These are phyloP conservation scores for Babjeviella inositovora DNA, from an alignment of 805 yeast species.

Conservation along the genomic window DNA sequence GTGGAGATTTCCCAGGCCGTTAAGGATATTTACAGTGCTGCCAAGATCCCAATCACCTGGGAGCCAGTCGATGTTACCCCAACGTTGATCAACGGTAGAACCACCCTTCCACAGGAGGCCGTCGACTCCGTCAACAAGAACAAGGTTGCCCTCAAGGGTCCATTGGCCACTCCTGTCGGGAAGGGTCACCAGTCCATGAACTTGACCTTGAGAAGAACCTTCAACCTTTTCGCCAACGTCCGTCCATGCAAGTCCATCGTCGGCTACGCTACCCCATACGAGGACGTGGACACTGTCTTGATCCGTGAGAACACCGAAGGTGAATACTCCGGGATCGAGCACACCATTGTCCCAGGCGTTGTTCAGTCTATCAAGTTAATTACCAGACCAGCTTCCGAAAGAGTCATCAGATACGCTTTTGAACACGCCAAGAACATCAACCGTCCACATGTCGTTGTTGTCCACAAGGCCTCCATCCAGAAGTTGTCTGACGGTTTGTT, in stretches of 20 bases:
- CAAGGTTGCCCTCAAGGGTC: conserved; percentile 94
- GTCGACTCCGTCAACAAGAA: conserved; percentile 86
- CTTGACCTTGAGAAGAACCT: conserved; percentile 93
- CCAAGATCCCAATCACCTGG: conserved; percentile 93
- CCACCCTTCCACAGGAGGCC: conserved; percentile 86
- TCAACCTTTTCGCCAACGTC: conserved; percentile 90
- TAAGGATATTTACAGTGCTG: conserved; percentile 84
- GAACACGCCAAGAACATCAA: conserved; percentile 86
- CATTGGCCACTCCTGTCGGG: conserved; percentile 96
- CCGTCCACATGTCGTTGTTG: conserved; percentile 83
- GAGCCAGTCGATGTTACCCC: conserved; percentile 96
- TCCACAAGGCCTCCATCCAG: conserved; percentile 98
- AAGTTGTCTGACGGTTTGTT: conserved; percentile 96
- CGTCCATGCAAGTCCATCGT: conserved; percentile 91
- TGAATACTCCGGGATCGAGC: conserved; percentile 98
- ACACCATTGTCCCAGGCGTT: conserved; percentile 94
- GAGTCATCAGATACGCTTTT: conserved; percentile 92
- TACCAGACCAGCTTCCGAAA: conserved; percentile 91
- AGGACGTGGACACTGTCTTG: conserved; percentile 79
- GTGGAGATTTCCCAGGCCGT: conserved; percentile 90
- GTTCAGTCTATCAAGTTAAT: conserved; percentile 96
- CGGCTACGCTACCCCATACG: conserved; percentile 87
- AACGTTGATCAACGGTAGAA: conserved; percentile 75
- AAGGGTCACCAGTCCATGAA: conserved; percentile 97
- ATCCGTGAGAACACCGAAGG: conserved; percentile 99